Evolutionary conservation across 1,284 basidiomycete species (phyloP), one percentile per base, ranked within the genome.

Genomic region (Ustilago trichophora): DNA sequence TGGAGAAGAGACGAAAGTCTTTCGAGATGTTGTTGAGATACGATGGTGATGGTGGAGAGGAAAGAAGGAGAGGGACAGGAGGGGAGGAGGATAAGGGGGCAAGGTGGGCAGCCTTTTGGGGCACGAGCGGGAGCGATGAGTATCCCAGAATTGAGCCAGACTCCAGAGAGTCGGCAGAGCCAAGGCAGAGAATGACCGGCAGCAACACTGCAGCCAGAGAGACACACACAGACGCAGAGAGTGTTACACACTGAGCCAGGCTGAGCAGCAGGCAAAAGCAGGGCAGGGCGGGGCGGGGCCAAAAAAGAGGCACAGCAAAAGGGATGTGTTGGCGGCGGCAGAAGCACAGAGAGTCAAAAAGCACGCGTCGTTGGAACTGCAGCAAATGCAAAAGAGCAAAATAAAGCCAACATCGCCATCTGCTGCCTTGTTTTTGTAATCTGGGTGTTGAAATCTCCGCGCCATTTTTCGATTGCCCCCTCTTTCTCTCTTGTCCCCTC

Each of bases 21-120:
- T 27, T 35, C 31, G 37, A 34, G 29, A 38, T 22, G n/a, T n/a
- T n/a, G n/a, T n/a, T n/a, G n/a, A n/a, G n/a, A n/a, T n/a, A n/a
- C n/a, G 55, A 63, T 59, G 55, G 53, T 60, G 67, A 52, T 62
- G 58, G 62, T 50, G 48, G 44, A 21, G 44, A 71, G 57, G 57
- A 53, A 58, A 63, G 51, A 29, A 47, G 47, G 33, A 26, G 47
- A 36, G 29, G 42, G 48, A 24, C 26, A 33, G 47, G 26, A 34
- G 47, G 31, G 52, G 42, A 38, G 49, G 24, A 32, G 25, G 37
- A 44, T 19, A 40, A 24, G 38, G 21, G 29, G 33, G 43, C 9
- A 31, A 40, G 29, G 33, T 24, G 48, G 38, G 33, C 41, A 29
- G 37, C 45, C 48, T 47, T 50, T 45, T 55, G 55, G 50, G 26